Evolutionary conservation across 129 eudicot genomes (phyloP), one percentile per base, ranked within the genome.

Genomic region (Pseudognaphalium luteoalbum): DNA sequence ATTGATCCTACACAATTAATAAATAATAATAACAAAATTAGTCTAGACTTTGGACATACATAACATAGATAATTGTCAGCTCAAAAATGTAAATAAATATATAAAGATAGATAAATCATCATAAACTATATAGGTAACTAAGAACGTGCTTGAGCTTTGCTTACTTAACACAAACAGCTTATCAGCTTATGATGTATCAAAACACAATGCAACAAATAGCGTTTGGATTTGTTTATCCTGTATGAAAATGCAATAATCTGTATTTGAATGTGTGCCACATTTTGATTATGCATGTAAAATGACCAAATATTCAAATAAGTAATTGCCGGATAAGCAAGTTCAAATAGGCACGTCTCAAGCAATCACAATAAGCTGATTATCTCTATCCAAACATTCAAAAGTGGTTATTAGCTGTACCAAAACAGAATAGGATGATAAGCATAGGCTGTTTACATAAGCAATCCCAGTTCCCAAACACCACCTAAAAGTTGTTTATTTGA

Each of bases 1-100:
- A 72, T 86, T 12, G 83, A 81, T 59, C 92, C 98, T 94, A 89
- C 80, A 76, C 68, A 41, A 73, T 44, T 56, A 80, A 78, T 25
- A 25, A 25, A 25, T 25, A 74, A 73, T 65, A 59, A 69, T 16
- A 32, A n/a, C 41, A 60, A 51, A 47, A 8, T 28, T 54, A 47
- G 54, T 14, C n/a, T 47, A 47, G 5, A 47, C 28, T 64, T 66
- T 7, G 70, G 28, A 78, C 58, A 59, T 22, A 70, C 65, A n/a
- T 3, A 60, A 30, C 37, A 78, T 20, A 60, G 34, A 65, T 17
- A 10, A 47, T 47, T 33, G 11, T 19, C 78, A 62, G 10, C 7
- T n/a, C 21, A 21, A 68, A 34, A 5, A 1, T 33, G 20, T 32
- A 66, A 21, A 54, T 32, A 32, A 4, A 29, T 14, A 66, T 15